phyloP scores from a whole-genome alignment of 176 grass and related monocot species.

The Panicum miliaceum region DNA sequence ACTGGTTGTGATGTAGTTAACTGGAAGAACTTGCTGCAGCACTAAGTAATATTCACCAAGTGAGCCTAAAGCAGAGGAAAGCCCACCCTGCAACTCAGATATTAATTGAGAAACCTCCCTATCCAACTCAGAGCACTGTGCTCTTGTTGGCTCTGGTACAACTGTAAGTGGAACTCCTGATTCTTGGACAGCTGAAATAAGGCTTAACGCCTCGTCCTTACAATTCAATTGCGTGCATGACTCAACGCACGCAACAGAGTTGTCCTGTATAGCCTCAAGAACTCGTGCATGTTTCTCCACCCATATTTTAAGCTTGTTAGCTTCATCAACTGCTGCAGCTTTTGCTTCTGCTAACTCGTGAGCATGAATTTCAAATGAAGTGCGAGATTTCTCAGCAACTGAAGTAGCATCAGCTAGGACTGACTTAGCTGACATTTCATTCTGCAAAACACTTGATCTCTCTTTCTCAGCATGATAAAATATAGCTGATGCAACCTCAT shows the following conservation, averaged over 20 bases:
- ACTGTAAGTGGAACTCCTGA: constrained; percentile 94
- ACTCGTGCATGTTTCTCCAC: constrained; percentile 85
- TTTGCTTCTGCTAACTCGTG: constrained; percentile 81
- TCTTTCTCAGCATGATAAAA: constrained; percentile 96
- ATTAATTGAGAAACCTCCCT: constrained; percentile 82
- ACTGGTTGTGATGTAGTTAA: constrained; percentile 77
- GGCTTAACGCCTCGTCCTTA: constrained; percentile 72
- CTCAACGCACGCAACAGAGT: constrained; percentile 53
- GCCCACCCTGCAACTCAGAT: constrained; percentile 75
- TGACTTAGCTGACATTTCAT: constrained; percentile 81
- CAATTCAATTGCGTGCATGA: constrained; percentile 53
- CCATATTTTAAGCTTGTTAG: constrained; percentile 72
- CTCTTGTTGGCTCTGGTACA: constrained; percentile 89
- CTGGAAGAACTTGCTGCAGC: constrained; percentile 84
- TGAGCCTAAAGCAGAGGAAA: constrained; percentile 69
- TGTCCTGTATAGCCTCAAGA: constrained; percentile 73
- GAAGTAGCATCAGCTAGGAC: constrained; percentile 81
- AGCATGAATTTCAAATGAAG: constrained; percentile 77
- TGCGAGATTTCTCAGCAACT: constrained; percentile 69
- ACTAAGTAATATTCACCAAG: constrained; percentile 75
- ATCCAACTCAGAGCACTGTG: constrained; percentile 87
- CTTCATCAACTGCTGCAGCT: constrained; percentile 65
- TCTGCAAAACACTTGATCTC: constrained; percentile 78
- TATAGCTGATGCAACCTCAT: constrained; percentile 70
- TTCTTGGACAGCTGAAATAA: constrained; percentile 74